Conservation (phyloP, 495 filamentous ascomycete species). For the Daldinia caldariorum region DNA sequence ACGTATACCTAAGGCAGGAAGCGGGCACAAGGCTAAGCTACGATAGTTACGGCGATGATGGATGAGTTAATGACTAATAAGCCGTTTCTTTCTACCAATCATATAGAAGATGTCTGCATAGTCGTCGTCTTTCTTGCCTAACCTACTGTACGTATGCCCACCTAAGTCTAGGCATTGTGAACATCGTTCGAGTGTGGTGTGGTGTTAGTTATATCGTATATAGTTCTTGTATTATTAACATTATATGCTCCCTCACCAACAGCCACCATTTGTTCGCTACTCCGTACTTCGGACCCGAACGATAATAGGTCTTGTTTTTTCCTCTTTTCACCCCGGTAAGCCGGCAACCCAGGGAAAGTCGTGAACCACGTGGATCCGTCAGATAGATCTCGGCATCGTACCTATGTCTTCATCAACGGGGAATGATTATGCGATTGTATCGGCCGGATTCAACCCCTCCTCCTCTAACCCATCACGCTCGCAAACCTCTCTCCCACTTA, state of each 20-base stretch:
- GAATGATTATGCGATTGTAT: background rate
- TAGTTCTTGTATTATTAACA: background rate
- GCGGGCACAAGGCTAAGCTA: background rate
- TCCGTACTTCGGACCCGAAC: background rate
- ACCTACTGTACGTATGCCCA: background rate
- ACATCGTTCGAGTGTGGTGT: background rate
- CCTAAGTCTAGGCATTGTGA: background rate
- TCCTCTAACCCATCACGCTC: background rate
- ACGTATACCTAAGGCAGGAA: background rate
- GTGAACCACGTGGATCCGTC: background rate
- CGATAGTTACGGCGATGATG: background rate
- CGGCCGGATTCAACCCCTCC: background rate
- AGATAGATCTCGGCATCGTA: background rate
- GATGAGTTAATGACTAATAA: constrained; percentile 2
- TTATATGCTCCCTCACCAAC: background rate
- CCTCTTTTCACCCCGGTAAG: background rate
- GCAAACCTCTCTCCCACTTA: background rate
- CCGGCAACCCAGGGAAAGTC: background rate
- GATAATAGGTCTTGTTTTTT: background rate
- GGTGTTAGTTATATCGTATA: background rate
- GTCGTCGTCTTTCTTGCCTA: background rate
- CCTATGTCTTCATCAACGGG: background rate
- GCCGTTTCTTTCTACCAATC: background rate
- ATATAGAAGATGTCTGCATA: background rate
- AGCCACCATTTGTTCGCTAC: background rate